A percentile compares a stretch with the other conserved stretches of the same genome.
phyloP scores from a whole-genome alignment of 805 yeast species.

The Candida pseudoglaebosa region DNA sequence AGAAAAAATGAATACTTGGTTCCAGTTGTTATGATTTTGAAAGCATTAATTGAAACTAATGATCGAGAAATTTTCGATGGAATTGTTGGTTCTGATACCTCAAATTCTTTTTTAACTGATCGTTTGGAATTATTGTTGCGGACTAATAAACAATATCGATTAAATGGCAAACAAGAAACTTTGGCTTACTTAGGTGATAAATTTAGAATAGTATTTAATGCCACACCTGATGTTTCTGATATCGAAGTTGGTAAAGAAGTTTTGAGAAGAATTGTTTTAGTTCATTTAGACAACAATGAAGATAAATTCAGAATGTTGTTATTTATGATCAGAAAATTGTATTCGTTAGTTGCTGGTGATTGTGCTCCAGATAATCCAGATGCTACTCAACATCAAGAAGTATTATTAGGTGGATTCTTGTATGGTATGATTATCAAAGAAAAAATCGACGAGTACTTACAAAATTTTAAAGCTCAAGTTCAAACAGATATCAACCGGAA shows the following conservation, averaged over 20 bases:
- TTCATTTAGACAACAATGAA: constrained; percentile 67
- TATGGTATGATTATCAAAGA: constrained; percentile 97
- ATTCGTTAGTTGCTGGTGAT: constrained; percentile 93
- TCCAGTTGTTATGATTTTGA: constrained; percentile 88
- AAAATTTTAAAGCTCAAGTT: constrained; percentile 66
- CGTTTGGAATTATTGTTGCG: constrained; percentile 92
- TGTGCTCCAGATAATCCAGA: constrained; percentile 98
- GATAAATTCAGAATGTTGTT: constrained; percentile 86
- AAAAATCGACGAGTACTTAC: constrained; percentile 89
- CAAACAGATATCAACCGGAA: constrained; percentile 79
- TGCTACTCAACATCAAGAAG: constrained; percentile 98
- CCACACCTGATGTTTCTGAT: constrained; percentile 84
- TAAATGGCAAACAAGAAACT: constrained; percentile 82
- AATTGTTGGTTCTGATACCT: constrained; percentile 81
- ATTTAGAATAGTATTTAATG: constrained; percentile 89
- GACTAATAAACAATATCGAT: constrained; percentile 76
- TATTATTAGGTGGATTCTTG: constrained; percentile 89
- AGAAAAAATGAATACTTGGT: constrained; percentile 91
- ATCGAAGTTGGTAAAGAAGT: constrained; percentile 88
- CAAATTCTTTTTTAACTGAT: constrained; percentile 93
- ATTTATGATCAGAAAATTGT: constrained; percentile 93
- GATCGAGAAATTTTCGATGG: constrained; percentile 97
- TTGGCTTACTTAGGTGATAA: constrained; percentile 93
- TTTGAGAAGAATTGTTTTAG: constrained; percentile 77
- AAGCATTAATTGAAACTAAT: constrained; percentile 84